These are phyloP conservation scores for Arabidopsis lyrata DNA, from an alignment of 441 rosid species.

Conservation along the genomic window DNA sequence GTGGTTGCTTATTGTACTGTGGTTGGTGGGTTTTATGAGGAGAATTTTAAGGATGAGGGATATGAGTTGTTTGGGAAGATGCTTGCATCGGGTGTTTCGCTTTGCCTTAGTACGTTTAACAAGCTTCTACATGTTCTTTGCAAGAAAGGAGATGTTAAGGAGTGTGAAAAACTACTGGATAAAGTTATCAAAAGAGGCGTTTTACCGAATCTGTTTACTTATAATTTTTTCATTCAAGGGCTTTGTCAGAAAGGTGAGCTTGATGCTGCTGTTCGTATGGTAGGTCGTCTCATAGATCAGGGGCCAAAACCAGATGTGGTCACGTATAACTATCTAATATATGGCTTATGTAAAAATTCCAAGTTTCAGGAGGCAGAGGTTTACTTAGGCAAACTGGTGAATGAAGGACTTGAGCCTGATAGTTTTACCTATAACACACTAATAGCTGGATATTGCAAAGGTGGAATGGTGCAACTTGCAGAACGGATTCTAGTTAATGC, in stretches of 20 bases:
- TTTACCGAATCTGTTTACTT: constrained; percentile 79
- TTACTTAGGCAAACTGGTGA: constrained; percentile 82
- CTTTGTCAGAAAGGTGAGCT: constrained; percentile 75
- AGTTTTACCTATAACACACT: constrained; percentile 77
- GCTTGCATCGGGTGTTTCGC: constrained; percentile 64
- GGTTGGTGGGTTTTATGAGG: constrained; percentile 78
- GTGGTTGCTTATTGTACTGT: constrained; percentile 84
- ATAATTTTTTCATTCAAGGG: constrained; percentile 80
- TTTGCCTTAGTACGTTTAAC: constrained; percentile 67
- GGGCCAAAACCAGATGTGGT: constrained; percentile 82
- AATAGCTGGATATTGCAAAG: constrained; percentile 79
- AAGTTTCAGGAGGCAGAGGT: constrained; percentile 76
- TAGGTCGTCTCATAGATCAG: constrained; percentile 58
- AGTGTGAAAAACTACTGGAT: constrained; percentile 77
- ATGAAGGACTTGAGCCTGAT: constrained; percentile 82
- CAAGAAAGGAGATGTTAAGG: constrained; percentile 74
- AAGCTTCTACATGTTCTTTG: constrained; percentile 84
- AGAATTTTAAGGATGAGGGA: constrained; percentile 58
- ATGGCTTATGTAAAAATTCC: constrained; percentile 76
- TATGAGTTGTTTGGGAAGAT: constrained; percentile 81
- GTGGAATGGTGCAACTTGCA: constrained; percentile 72
- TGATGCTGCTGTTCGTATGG: constrained; percentile 65
- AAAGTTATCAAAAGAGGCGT: constrained; percentile 81
- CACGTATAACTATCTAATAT: constrained; percentile 82
- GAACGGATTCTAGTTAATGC: constrained; percentile 73